phyloP scores from a whole-genome alignment of 805 yeast genomes.

The Komagataella kurtzmanii region DNA sequence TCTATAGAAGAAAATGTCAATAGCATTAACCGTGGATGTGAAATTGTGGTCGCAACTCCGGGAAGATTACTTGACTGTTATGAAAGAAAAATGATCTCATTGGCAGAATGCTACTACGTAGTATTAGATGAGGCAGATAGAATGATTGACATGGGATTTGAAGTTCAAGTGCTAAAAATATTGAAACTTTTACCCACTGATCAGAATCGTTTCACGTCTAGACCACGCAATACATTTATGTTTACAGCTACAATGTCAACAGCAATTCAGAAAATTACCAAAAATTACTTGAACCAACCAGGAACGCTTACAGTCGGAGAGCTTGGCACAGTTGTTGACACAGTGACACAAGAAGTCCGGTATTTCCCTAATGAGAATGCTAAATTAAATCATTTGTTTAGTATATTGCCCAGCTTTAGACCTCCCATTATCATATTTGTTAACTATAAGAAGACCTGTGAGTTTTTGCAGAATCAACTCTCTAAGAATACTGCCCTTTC shows the following conservation, averaged over 20 bases:
- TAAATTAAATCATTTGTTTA: constrained; percentile 27
- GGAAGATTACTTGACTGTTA: constrained; percentile 80
- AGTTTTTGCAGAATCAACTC: constrained; percentile 42
- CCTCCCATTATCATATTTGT: constrained; percentile 74
- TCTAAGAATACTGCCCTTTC: constrained; percentile 24
- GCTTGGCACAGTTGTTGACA: constrained; percentile 49
- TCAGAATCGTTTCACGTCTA: constrained; percentile 24
- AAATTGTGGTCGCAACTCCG: constrained; percentile 85
- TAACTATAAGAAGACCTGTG: constrained; percentile 65
- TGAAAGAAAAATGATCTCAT: constrained; percentile 47
- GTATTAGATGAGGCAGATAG: constrained; percentile 91
- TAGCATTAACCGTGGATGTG: constrained; percentile 50
- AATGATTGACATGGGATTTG: constrained; percentile 94
- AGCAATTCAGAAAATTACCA: constrained; percentile 52
- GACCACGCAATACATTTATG: constrained; percentile 50
- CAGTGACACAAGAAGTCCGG: constrained; percentile 59
- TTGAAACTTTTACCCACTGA: constrained; percentile 37
- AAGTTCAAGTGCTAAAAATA: constrained; percentile 57
- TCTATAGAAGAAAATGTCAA: constrained; percentile 59
- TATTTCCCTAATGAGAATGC: constrained; percentile 28
- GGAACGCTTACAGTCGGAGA: constrained; percentile 56
- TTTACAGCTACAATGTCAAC: constrained; percentile 90
- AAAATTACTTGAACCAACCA: constrained; percentile 48
- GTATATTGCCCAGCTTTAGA: constrained; percentile 4
- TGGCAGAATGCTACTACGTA: constrained; percentile 50